These are phyloP conservation scores for Lichtheimia hyalospora DNA, from an alignment of 371 early-diverging fungal genomes.

Conservation along the genomic window DNA sequence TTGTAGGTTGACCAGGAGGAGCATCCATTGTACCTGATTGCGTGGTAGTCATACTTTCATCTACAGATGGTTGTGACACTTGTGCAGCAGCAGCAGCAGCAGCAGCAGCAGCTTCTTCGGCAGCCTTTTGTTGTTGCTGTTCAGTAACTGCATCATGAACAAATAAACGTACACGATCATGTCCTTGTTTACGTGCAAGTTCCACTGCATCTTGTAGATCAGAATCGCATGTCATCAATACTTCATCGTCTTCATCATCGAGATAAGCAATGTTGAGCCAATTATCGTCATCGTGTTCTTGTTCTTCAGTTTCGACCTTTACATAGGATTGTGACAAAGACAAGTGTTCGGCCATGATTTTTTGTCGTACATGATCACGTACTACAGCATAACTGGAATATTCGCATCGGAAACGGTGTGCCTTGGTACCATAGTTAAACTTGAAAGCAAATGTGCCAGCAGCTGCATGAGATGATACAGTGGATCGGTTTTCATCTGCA, in stretches of 20 bases:
- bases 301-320: constrained; percentile 12
- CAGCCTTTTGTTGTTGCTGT: constrained; percentile 8
- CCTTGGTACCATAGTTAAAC: constrained; percentile 35
- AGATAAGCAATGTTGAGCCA: constrained; percentile 70
- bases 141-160: constrained; percentile 49
- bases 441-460: constrained; percentile 39
- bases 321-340: constrained; percentile 26
- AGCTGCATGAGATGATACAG: constrained; percentile 11
- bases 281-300: constrained; percentile 18
- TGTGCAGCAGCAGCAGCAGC: background rate
- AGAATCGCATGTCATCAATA: constrained; percentile 73
- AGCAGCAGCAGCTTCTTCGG: constrained; percentile 4
- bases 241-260: constrained; percentile 90
- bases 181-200: constrained; percentile 75
- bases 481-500: constrained; percentile 22
- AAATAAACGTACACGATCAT: constrained; percentile 76
- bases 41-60: background rate
- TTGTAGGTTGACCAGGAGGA: constrained; percentile 12
- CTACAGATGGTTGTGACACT: background rate
- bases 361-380: constrained; percentile 34
- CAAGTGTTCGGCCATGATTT: constrained; percentile 38
- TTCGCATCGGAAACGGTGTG: constrained; percentile 35
- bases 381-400: constrained; percentile 24
- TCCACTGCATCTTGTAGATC: constrained; percentile 86
- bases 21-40: constrained; percentile 3